Evolutionary conservation across 2,329 filamentous ascomycete species (phyloP), one percentile per base, ranked within the genome.

Genomic region (Cladosporium austrohemisphaericum): DNA sequence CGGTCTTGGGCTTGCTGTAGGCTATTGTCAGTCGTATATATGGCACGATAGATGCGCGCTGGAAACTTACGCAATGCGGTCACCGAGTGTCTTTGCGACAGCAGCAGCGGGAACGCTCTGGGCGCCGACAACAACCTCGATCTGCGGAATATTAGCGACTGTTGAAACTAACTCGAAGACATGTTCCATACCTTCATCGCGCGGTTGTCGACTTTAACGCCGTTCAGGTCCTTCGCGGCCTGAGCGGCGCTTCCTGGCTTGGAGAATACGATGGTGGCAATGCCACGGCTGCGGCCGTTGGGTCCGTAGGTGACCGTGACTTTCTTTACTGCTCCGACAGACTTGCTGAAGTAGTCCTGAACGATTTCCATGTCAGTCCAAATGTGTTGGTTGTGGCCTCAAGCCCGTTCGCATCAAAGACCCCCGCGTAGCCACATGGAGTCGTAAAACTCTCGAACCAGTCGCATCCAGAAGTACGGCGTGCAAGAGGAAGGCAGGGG

Each of bases 291-390:
- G 60, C 84, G 81, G 57, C 92, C 92, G 67, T 88, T 89, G 57
- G 92, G 88, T 63, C 92, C 93, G 73, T 98, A 98, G 44, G 88
- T 89, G 62, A 98, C 78, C 61, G 93, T 84, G 57, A 94, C 88
- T 71, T 81, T 86, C 80, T 94, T 96, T 72, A 97, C 88, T 56
- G 86, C 81, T 60, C 91, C 92, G 69, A 95, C 83, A 62, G 88
- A 86, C 66, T 88, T 85, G 65, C 78, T 74, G 71, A 98, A 97
- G 73, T 97, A 98, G 76, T 98, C 93, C 93, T 98, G 89, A 72
- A 74, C 71, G 26, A 53, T 29, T 32, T 29, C 50, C 50, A 54
- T 71, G 84, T 89, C 82, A 89, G 86, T 87, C 65, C 67, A 73
- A 51, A 49, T 51, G 33, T 50, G 40, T 46, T 22, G 23, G 22